A percentile compares a stretch with the other conserved stretches of the same genome.
These are phyloP conservation scores for Capsicum pubescens DNA, from an alignment of 257 asterid genomes.

Conservation along the genomic window DNA sequence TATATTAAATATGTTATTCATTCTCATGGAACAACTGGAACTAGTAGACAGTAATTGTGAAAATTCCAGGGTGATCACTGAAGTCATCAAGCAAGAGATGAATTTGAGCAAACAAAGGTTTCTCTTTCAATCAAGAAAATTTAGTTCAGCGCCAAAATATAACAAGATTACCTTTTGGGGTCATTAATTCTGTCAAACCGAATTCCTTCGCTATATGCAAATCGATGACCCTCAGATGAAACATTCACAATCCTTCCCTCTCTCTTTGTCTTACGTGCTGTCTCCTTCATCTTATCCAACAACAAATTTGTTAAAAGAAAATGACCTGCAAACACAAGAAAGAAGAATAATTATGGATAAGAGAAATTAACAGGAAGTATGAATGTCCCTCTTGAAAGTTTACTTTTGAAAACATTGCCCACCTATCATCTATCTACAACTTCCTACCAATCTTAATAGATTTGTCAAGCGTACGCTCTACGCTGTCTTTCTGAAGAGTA, in stretches of 20 bases:
- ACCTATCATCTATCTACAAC: background rate
- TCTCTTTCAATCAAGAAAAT: slow-evolving; percentile 20
- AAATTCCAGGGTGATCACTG: background rate
- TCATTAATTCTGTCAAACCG: slow-evolving; percentile 69
- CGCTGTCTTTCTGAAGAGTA: background rate
- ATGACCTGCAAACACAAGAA: slow-evolving; percentile 67
- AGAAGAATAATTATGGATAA: background rate
- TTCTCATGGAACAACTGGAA: background rate
- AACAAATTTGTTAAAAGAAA: slow-evolving; percentile 77
- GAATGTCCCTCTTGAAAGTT: slow-evolving; percentile 9
- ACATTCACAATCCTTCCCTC: slow-evolving; percentile 92
- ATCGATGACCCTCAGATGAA: slow-evolving; percentile 70
- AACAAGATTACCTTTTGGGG: slow-evolving; percentile 49
- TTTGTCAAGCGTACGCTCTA: background rate
- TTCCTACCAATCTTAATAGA: background rate
- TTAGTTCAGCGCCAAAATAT: background rate
- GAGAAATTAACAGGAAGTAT: background rate
- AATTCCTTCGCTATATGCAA: slow-evolving; percentile 65
- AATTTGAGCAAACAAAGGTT: background rate
- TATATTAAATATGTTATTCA: background rate
- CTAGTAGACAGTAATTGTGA: background rate
- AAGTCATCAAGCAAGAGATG: background rate
- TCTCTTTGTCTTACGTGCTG: slow-evolving; percentile 58
- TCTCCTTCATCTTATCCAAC: slow-evolving; percentile 79
- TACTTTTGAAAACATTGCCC: slow-evolving; percentile 22